Conservation (phyloP, 768 basidiomycete species). For the Mycena albidolilacea region DNA sequence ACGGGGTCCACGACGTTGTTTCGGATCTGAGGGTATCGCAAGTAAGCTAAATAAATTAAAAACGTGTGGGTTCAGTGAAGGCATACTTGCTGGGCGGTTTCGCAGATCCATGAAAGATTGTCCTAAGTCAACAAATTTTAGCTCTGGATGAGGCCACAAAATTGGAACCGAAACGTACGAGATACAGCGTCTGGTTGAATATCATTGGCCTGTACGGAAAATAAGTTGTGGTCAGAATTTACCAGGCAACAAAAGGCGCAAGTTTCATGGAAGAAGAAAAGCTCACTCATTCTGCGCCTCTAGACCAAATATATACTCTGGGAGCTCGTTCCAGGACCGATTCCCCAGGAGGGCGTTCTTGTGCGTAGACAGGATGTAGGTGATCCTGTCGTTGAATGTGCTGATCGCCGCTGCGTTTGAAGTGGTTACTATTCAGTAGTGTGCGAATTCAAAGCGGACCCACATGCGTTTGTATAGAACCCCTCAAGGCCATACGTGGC, state of each 20-base stretch:
- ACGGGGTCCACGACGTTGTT: conserved; percentile 41
- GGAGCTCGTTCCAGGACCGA: conserved; percentile 54
- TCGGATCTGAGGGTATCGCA: conserved; percentile 36
- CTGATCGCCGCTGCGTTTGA: conserved; percentile 42
- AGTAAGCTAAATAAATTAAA: background rate
- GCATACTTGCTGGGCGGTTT: conserved; percentile 39
- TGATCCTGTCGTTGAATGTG: conserved; percentile 52
- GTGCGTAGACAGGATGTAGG: conserved; percentile 53
- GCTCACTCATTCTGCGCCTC: conserved; percentile 54
- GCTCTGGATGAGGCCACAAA: too few relatives aligned
- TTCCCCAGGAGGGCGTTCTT: conserved; percentile 50
- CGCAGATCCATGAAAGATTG: conserved; percentile 41
- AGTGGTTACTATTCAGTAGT: background rate
- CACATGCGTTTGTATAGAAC: conserved; percentile 50
- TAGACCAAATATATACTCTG: conserved; percentile 54
- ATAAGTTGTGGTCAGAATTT: background rate
- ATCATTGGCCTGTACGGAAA: conserved; percentile 42
- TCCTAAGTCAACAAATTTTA: background rate
- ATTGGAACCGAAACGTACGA: background rate
- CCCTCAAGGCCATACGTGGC: conserved; percentile 46
- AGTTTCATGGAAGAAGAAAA: background rate
- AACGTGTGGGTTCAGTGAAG: background rate
- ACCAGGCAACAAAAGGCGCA: background rate
- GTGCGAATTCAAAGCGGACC: background rate
- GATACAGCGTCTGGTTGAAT: conserved; percentile 42